Base-by-base conservation (phyloP, 2,329 filamentous ascomycete species). In the Rhinocladiella similis region DNA sequence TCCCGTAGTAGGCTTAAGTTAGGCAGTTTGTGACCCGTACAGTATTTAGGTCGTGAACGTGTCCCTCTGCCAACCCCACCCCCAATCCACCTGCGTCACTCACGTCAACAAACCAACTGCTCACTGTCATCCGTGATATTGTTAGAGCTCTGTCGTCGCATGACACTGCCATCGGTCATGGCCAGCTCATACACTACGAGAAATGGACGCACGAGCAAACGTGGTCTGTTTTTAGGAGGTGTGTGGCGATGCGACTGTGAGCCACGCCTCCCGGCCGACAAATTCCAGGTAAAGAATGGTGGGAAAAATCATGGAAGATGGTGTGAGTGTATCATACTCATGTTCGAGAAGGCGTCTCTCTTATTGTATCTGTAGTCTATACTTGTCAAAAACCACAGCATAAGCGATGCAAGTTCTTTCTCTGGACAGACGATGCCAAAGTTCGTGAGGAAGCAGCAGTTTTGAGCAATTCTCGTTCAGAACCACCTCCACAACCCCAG, bases 391-490 rank as follows among this genome's bases (percentile, higher is more conserved):
- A 77, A 63, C 70, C 72, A 33, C 70, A 75, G 50, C 65, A 70
- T 2, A 70, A 77, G 45, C 72, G 76, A 39, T 87, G 84, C 65
- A 74, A 72, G 4, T 86, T 86, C 72, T 87, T 86, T 55, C 73
- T 86, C 0, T 87, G 83, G 83, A 76, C 80, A 13, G 77, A 80
- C 52, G 81, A 85, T 53, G 83, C 83, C 13, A 75, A 80, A 61
- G 61, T 71, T n/a, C 73, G 83, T 18, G 80, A 83, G 67, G 76
- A 78, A 56, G 69, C 69, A 10, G 75, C 75, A 19, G 69, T 83
- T 5, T 65, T 81, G 58, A 75, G 71, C 59, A 82, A 81, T 60
- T 76, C 78, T 20, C 70, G 73, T 50, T 77, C 74, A 2, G 81
- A 83, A 63, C 69, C 73, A 3, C 27, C 29, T 38, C 22, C 16